phyloP scores from a whole-genome alignment of 805 yeast species.

The Cyberlindnera maritima region DNA sequence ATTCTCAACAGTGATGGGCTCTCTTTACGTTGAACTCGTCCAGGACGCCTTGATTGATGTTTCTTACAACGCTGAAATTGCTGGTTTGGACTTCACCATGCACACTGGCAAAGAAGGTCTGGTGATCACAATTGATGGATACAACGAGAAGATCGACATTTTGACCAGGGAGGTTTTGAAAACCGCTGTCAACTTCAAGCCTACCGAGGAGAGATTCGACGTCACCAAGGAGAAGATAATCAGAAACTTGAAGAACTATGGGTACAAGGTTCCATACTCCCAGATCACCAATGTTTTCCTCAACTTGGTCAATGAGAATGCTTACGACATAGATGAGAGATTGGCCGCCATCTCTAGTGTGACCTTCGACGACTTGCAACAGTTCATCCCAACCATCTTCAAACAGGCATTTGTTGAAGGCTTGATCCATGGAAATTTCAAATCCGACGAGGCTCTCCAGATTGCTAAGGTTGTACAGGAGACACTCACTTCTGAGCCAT shows the following conservation, averaged over 20 bases:
- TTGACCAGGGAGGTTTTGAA: conserved; percentile 60
- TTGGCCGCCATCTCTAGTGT: conserved; percentile 44
- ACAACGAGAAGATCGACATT: conserved; percentile 72
- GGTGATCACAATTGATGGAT: conserved; percentile 68
- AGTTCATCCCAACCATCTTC: conserved; percentile 51
- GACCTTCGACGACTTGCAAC: conserved; percentile 46
- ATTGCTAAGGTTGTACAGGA: conserved; percentile 43
- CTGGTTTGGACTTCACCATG: conserved; percentile 64
- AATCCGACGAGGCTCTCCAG: conserved; percentile 49
- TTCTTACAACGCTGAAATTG: conserved; percentile 81
- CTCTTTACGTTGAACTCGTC: conserved; percentile 65
- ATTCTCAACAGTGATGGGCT: conserved; percentile 51
- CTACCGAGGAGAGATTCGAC: conserved; percentile 59
- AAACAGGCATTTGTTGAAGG: conserved; percentile 65
- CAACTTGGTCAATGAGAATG: conserved; percentile 65
- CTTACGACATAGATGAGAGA: conserved; percentile 66
- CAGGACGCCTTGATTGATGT: conserved; percentile 74
- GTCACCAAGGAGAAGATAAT: conserved; percentile 60
- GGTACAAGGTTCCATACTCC: conserved; percentile 71
- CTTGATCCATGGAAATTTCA: conserved; percentile 75
- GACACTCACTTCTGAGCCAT: conserved; percentile 35
- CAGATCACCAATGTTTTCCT: conserved; percentile 67
- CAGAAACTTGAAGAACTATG: conserved; percentile 65
- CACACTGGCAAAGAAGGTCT: conserved; percentile 67
- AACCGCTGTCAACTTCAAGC: conserved; percentile 47